A percentile compares a stretch with the other conserved stretches of the same genome.
Conservation (phyloP, 208 protist species). For the Leishmania lainsoni region DNA sequence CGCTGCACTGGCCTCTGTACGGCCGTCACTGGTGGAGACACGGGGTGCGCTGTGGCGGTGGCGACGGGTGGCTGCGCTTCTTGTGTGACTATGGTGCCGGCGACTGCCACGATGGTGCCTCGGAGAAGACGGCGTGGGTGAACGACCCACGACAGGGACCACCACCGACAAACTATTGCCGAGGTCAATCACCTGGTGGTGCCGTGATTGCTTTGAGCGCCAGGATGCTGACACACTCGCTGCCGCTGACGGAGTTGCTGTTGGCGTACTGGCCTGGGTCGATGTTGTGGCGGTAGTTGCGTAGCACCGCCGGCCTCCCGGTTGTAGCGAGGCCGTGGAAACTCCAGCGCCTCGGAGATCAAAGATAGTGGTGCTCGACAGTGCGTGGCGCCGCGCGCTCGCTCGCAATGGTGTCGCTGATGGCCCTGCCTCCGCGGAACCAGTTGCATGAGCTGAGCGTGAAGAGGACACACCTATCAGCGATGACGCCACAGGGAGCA, state of each 20-base stretch:
- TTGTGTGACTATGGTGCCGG: background rate
- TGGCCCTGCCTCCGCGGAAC: background rate
- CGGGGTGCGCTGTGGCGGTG: background rate
- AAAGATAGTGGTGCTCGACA: background rate
- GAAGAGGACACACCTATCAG: background rate
- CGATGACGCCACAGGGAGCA: background rate
- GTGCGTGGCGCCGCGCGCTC: background rate
- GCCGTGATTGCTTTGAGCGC: background rate
- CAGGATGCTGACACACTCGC: background rate
- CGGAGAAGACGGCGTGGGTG: background rate
- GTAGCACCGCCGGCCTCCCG: background rate
- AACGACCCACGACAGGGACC: background rate
- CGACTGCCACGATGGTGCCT: background rate
- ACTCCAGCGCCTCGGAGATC: background rate
- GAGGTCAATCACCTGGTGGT: constrained; percentile 18
- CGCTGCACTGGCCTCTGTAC: background rate
- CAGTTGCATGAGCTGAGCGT: background rate
- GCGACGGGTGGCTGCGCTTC: background rate
- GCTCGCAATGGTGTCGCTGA: background rate
- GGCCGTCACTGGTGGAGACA: background rate
- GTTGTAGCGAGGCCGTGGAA: background rate
- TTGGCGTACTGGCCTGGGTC: background rate
- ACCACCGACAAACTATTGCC: constrained; percentile 22
- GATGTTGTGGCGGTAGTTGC: constrained; percentile 5
- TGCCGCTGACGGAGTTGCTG: background rate